A percentile compares a stretch with the other conserved stretches of the same genome.
Evolutionary conservation across 2,329 filamentous ascomycete species (phyloP).

Genomic region (Huntiella omanensis): DNA sequence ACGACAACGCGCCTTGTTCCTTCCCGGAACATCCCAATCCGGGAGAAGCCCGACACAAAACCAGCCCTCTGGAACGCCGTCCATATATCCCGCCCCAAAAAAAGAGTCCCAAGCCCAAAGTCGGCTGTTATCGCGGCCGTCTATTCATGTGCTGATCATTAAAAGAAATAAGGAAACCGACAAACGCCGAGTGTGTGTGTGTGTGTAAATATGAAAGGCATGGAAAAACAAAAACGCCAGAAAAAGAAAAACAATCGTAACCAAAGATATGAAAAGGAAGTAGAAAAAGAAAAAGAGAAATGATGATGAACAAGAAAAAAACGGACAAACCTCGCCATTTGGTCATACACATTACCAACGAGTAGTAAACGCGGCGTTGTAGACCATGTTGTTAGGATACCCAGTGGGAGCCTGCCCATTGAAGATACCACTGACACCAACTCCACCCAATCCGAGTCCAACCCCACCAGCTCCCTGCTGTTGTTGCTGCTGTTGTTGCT

Average conservation of each 20-base stretch:
- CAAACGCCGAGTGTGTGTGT: slow-evolving; percentile 4
- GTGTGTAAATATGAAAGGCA: background rate
- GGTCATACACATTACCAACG: slow-evolving; percentile 7
- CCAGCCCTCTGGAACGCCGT: no score
- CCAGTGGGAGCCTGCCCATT: slow-evolving; percentile 73
- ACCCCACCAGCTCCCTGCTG: slow-evolving; percentile 47
- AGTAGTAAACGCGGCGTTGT: slow-evolving; percentile 20
- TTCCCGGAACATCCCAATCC: no score
- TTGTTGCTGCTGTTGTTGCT: slow-evolving; percentile 48
- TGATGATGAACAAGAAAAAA: background rate
- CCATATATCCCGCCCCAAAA: background rate
- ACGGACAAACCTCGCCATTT: background rate
- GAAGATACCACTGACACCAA: slow-evolving; percentile 53
- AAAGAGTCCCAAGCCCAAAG: background rate
- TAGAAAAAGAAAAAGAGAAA: slow-evolving; percentile 1
- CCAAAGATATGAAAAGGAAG: slow-evolving; percentile 12
- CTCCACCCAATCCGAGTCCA: slow-evolving; percentile 9
- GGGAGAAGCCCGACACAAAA: no score
- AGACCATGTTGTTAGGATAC: slow-evolving; percentile 80
- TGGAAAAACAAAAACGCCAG: slow-evolving; percentile 12
- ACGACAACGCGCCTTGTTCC: no score
- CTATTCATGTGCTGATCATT: background rate
- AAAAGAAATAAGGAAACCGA: slow-evolving; percentile 3
- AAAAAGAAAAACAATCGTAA: slow-evolving; percentile 11
- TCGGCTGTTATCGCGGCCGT: no score